Conservation (phyloP, 139 green algal species). For the Haematococcus sp. region DNA sequence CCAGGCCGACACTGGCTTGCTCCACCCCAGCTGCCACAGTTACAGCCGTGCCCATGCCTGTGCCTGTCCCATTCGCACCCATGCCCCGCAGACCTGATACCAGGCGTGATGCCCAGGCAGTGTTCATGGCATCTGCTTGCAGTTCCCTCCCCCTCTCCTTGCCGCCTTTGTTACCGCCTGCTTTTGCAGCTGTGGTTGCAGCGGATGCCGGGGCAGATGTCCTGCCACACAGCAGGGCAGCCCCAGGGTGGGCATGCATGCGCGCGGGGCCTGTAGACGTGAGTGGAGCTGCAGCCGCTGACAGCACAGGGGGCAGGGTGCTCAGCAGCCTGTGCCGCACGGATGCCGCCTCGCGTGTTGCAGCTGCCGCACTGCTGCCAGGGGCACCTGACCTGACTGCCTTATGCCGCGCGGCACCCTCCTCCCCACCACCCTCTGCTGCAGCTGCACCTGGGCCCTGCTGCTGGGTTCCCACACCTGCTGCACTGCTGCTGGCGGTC, state of each 20-base stretch:
- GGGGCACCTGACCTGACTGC: too few species aligned
- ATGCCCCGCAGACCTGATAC: background rate
- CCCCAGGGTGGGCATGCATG: background rate
- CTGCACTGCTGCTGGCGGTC: background rate
- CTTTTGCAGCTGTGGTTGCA: background rate
- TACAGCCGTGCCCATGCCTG: too few species aligned
- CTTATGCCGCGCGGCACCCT: background rate
- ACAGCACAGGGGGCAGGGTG: background rate
- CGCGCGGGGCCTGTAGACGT: too few species aligned
- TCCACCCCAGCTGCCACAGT: background rate
- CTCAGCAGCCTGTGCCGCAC: constrained; percentile 6
- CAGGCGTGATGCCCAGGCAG: background rate
- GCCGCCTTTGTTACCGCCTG: background rate
- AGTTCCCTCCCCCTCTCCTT: background rate
- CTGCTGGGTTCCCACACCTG: background rate
- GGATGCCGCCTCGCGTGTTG: constrained; percentile 8
- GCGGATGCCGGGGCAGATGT: background rate
- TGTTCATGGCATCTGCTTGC: background rate
- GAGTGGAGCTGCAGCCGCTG: background rate
- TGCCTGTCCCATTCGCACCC: background rate
- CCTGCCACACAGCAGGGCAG: constrained; percentile 3
- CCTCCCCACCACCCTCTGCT: background rate
- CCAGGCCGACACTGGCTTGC: background rate
- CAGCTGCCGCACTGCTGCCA: background rate
- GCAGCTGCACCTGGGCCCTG: background rate